Conservation (phyloP, 345 rosid genomes). For the Citrus unshiu region DNA sequence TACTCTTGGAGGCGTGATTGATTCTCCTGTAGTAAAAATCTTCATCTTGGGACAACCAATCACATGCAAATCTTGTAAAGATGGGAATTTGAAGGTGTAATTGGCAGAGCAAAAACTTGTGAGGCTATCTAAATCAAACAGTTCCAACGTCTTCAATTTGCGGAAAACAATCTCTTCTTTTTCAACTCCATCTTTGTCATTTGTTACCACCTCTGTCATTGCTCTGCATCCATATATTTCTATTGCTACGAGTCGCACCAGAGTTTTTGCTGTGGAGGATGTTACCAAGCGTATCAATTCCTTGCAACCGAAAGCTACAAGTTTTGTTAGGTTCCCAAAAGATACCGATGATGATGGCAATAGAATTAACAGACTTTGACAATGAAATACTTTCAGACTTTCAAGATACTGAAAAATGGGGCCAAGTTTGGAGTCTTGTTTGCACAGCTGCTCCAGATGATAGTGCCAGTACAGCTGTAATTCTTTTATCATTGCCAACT, state of each 20-base stretch:
- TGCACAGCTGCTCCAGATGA: background rate
- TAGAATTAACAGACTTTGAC: background rate
- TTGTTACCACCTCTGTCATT: background rate
- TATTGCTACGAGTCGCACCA: background rate
- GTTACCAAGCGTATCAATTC: too few relatives aligned
- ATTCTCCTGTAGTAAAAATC: background rate
- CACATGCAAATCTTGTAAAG: background rate
- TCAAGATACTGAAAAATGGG: background rate
- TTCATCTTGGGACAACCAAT: background rate
- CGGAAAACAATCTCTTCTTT: background rate
- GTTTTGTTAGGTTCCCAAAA: background rate
- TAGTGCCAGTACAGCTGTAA: fast-evolving
- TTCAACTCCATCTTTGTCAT: background rate
- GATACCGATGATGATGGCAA: background rate
- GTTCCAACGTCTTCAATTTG: background rate
- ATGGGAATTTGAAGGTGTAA: background rate
- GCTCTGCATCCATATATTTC: background rate
- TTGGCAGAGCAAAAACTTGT: background rate
- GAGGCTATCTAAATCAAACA: background rate
- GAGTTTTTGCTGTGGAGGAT: too few relatives aligned
- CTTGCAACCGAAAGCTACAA: background rate
- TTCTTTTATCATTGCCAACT: background rate
- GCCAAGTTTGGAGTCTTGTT: background rate
- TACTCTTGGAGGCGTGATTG: background rate
- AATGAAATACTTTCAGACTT: fast-evolving